phyloP scores from a whole-genome alignment of 257 asterid genomes.

The Nicotiana paniculata region DNA sequence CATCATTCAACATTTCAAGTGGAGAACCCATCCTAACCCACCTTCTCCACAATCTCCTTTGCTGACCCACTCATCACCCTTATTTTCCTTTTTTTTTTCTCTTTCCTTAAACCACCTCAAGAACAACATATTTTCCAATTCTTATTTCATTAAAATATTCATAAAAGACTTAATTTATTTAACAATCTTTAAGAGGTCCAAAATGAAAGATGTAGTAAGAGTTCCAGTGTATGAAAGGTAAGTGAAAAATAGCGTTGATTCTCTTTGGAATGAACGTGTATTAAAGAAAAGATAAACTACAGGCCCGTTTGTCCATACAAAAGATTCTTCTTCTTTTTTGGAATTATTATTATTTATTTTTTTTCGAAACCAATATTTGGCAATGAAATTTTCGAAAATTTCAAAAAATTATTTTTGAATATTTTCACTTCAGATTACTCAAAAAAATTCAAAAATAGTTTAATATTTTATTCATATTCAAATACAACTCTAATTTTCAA shows the following conservation, averaged over 20 bases:
- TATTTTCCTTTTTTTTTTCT: slow-evolving; percentile 16
- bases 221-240: not conserved
- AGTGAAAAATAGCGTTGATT: not conserved
- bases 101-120: not conserved
- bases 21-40: slow-evolving; percentile 34
- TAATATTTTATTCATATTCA: too few relatives aligned
- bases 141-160: not conserved
- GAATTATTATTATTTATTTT: too few relatives aligned
- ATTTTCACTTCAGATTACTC: too few relatives aligned
- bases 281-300: too few relatives aligned
- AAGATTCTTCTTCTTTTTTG: too few relatives aligned
- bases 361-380: too few relatives aligned
- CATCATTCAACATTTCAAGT: slow-evolving; percentile 29
- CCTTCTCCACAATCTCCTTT: slow-evolving; percentile 40
- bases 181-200: not conserved
- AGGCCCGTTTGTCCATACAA: too few relatives aligned
- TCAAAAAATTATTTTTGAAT: too few relatives aligned
- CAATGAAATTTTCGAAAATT: too few relatives aligned
- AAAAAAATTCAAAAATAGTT: too few relatives aligned
- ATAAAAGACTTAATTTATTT: not conserved
- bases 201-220: not conserved
- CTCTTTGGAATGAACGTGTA: not conserved
- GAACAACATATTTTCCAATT: not conserved
- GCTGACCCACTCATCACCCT: slow-evolving; percentile 19
- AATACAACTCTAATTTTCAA: too few relatives aligned